Conservation (phyloP, 768 basidiomycete species). For the Pholiota conissans region DNA sequence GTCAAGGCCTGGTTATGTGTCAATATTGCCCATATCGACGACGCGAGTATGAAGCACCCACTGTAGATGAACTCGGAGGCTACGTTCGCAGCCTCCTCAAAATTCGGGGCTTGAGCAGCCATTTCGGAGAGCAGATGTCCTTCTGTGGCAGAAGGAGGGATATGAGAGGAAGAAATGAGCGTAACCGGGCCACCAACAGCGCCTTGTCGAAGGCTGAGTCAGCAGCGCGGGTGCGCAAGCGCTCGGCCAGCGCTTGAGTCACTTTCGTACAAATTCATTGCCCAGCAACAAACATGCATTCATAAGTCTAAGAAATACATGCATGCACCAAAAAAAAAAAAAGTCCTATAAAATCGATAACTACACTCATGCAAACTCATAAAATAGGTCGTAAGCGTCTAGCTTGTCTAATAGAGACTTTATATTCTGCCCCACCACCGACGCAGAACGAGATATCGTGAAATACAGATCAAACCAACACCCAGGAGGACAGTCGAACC, state of each 20-base stretch:
- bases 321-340: no score
- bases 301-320: no score
- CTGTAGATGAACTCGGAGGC: constrained; percentile 60
- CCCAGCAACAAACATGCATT: no score
- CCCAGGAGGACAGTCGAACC: constrained; percentile 26
- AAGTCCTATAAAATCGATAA: no score
- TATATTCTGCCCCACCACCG: constrained; percentile 25
- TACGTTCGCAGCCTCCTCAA: constrained; percentile 54
- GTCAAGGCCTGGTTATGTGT: constrained; percentile 41
- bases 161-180: not conserved
- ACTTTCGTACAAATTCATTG: not conserved
- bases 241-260: not conserved
- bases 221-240: not conserved
- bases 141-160: not conserved
- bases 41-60: constrained; percentile 19
- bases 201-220: no score
- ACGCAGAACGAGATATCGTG: constrained; percentile 23
- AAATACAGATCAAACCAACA: constrained; percentile 23
- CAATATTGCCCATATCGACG: not conserved
- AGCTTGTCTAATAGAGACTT: no score
- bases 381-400: no score
- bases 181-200: not conserved
- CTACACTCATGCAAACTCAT: no score
- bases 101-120: constrained; percentile 34
- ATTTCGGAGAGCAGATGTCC: constrained; percentile 10